Percentiles rank a stretch among this genome's conserved stretches.
phyloP scores from a whole-genome alignment of 805 yeast species.

The Isabelozyma heimii region DNA sequence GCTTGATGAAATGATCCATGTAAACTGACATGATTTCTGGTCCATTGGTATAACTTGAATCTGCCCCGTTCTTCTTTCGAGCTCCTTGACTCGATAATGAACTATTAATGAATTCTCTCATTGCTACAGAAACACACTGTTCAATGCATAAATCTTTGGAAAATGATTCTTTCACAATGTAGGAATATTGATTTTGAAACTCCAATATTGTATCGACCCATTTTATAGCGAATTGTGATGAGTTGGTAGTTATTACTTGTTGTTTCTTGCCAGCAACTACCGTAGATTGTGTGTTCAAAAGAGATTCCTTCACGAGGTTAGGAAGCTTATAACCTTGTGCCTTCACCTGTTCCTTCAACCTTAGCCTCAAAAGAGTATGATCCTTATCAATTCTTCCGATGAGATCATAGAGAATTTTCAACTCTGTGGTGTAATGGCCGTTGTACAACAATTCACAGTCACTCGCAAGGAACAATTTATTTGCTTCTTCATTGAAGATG shows the following conservation, averaged over 20 bases:
- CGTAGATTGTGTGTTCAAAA: not conserved
- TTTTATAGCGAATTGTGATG: slow-evolving; percentile 54
- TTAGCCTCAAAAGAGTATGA: slow-evolving; percentile 46
- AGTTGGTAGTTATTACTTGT: slow-evolving; percentile 12
- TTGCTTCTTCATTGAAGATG: slow-evolving; percentile 4
- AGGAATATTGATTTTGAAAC: slow-evolving; percentile 50
- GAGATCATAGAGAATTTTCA: slow-evolving; percentile 48
- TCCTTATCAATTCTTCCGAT: slow-evolving; percentile 53
- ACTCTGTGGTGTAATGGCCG: slow-evolving; percentile 31
- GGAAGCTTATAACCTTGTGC: slow-evolving; percentile 43
- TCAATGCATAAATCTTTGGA: slow-evolving; percentile 47
- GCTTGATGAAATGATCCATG: slow-evolving; percentile 41
- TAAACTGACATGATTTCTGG: slow-evolving; percentile 39
- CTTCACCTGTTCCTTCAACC: slow-evolving; percentile 46
- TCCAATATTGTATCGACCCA: slow-evolving; percentile 65
- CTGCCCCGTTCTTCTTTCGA: slow-evolving; percentile 38
- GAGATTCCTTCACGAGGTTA: slow-evolving; percentile 14
- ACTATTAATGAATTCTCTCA: slow-evolving; percentile 60
- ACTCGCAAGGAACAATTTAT: not conserved
- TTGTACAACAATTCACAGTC: not conserved
- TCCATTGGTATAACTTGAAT: slow-evolving; percentile 22
- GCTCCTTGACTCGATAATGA: slow-evolving; percentile 16
- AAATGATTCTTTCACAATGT: slow-evolving; percentile 48
- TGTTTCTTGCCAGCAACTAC: slow-evolving; percentile 7
- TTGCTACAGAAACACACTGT: slow-evolving; percentile 57